phyloP scores from a whole-genome alignment of 2,329 filamentous ascomycete genomes.

The Albophoma yamanashiensis region DNA sequence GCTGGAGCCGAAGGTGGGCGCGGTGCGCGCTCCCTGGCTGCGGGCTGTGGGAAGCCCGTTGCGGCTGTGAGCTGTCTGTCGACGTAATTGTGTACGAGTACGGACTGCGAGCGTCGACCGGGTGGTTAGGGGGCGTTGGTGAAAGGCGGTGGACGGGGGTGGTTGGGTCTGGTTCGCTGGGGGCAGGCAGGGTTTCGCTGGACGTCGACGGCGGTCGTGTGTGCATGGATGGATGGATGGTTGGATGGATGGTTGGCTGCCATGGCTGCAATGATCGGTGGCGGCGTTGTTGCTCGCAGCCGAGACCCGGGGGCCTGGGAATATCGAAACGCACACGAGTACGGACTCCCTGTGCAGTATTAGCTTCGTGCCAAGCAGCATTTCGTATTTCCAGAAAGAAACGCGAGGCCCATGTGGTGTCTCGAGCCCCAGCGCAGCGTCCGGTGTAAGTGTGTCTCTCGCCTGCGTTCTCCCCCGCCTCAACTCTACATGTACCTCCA shows the following conservation, averaged over 20 bases:
- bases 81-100: too few species aligned
- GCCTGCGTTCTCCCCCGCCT: not conserved
- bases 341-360: too few species aligned
- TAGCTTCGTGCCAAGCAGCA: not conserved
- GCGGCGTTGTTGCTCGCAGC: not conserved
- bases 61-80: not conserved
- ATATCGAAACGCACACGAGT: not conserved
- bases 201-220: not conserved
- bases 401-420: too few species aligned
- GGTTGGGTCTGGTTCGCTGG: not conserved
- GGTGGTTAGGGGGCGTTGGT: not conserved
- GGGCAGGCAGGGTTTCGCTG: not conserved
- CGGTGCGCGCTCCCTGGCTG: not conserved
- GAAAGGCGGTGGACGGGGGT: not conserved
- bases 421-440: too few species aligned
- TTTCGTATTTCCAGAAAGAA: not conserved
- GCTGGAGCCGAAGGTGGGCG: not conserved
- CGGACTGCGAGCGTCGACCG: not conserved
- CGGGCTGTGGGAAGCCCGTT: not conserved
- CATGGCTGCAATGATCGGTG: not conserved
- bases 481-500: not conserved
- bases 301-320: not conserved
- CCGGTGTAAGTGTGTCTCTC: not conserved
- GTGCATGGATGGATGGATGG: not conserved
- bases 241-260: not conserved